Base-by-base conservation (phyloP, 331 rosid species). In the Pyracantha coccinea region DNA sequence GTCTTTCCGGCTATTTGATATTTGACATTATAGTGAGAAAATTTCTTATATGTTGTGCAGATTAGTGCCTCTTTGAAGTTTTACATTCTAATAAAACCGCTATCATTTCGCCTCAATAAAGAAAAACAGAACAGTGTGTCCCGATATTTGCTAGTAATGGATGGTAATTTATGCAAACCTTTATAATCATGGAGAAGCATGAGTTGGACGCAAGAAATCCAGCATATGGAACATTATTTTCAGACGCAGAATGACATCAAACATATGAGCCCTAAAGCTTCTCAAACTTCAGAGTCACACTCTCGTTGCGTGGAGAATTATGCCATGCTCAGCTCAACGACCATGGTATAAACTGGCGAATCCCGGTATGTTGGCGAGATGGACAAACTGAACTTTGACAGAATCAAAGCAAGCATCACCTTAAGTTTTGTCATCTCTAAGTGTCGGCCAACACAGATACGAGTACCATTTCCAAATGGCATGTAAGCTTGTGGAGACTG, bases 391-490 rank as follows among this genome's bases (percentile, higher is more conserved):
- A 88, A 87, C 76, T 83, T 87, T 24, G 74, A 47, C 31, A 91
- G 24, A 76, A 85, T 50, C 5, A 79, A 79, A 61, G 83, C 73
- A 14, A 88, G 35, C 50, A 88, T 78, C 65, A 86, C 78, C 84
- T 88, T 88, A 79, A 86, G 65, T 67, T 88, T 88, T 6, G 76
- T 47, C n/a, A 15, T 47, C 1, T n/a, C 54, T 2, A 1, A 47
- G 54, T 50, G 54, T 8, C 82, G 93, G 27, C 92, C 96, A 23
- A 16, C 81, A 20, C 90, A 91, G 6, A 85, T 73, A 2, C 80
- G 85, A 20, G 85, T 14, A 1, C 90, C 96, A 8, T 64, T 38
- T 32, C 93, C 93, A 9, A 88, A 88, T 20, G 90, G 90, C 32
- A 89, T 66, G 53, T 87, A 84, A 12, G 85, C 82, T 4, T 82